phyloP scores from a whole-genome alignment of 2,329 filamentous ascomycete species.

The Tolypocladium nubicola region DNA sequence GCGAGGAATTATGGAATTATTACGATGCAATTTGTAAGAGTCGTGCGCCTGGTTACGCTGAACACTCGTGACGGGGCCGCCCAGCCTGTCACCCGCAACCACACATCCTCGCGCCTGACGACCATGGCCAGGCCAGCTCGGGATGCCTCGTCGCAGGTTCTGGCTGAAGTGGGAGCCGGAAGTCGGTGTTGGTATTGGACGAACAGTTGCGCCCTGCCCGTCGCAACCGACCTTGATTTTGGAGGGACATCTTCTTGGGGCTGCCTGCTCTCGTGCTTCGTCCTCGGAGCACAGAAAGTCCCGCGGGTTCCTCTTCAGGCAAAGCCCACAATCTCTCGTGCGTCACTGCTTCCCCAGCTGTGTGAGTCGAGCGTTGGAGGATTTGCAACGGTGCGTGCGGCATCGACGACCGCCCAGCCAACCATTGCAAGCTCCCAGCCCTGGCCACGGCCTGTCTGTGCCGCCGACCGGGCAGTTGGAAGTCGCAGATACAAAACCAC shows the following conservation, averaged over 20 bases:
- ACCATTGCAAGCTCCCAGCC: neutral
- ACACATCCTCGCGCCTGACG: neutral
- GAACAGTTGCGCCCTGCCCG: neutral
- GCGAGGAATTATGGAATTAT: neutral
- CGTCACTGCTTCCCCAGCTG: neutral
- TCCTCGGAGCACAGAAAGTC: neutral
- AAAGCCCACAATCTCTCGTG: neutral
- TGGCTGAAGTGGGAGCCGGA: neutral
- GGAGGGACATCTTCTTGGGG: too few relatives aligned
- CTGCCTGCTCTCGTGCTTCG: neutral
- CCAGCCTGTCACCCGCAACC: too few relatives aligned
- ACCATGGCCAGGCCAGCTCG: neutral
- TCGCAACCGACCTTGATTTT: neutral
- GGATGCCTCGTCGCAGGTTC: neutral
- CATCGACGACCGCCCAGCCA: neutral
- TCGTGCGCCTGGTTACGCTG: neutral
- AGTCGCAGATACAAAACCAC: neutral
- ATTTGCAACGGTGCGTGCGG: neutral
- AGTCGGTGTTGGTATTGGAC: neutral
- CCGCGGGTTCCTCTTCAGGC: neutral
- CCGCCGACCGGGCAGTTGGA: too few relatives aligned
- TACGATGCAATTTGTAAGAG: neutral
- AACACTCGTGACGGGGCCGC: neutral
- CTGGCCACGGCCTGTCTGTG: neutral
- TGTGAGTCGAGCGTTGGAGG: neutral